Evolutionary conservation across 2,329 filamentous ascomycete species (phyloP).

Genomic region (Lasiodiplodia sp.): DNA sequence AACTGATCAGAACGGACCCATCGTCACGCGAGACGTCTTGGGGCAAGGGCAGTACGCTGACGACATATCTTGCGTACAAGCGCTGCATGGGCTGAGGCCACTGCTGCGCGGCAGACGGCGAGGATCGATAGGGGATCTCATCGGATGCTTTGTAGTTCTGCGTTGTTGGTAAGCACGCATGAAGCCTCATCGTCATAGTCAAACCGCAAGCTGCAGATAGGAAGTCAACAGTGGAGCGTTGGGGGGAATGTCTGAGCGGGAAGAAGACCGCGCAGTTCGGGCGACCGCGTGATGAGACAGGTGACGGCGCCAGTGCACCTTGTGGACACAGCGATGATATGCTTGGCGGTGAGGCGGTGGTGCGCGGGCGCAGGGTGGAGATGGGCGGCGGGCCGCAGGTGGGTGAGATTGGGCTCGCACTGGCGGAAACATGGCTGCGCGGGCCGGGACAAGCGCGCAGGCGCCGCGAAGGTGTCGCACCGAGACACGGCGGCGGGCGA

Average conservation of each 20-base stretch:
- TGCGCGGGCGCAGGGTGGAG: background rate
- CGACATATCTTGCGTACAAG: background rate
- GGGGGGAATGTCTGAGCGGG: constrained; percentile 4
- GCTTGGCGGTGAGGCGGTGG: constrained; percentile 5
- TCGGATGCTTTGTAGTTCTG: background rate
- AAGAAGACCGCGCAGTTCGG: background rate
- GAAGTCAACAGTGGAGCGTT: background rate
- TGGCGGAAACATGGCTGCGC: constrained; percentile 9
- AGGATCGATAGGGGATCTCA: background rate
- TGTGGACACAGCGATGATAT: background rate
- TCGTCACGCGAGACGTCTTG: background rate
- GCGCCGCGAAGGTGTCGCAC: background rate
- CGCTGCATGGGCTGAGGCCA: background rate
- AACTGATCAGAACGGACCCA: constrained; percentile 7
- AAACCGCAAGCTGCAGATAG: background rate
- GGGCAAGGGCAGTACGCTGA: background rate
- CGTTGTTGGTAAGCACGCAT: background rate
- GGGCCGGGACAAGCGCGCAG: background rate
- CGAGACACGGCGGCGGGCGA: constrained; percentile 2
- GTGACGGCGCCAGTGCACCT: background rate
- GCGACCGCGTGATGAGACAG: background rate
- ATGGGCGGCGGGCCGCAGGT: background rate
- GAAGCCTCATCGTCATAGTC: background rate
- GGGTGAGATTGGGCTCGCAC: constrained; percentile 7
- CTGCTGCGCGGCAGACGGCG: background rate